These are phyloP conservation scores for Astrocystis sublimbata DNA, from an alignment of 495 filamentous ascomycete genomes.

Conservation along the genomic window DNA sequence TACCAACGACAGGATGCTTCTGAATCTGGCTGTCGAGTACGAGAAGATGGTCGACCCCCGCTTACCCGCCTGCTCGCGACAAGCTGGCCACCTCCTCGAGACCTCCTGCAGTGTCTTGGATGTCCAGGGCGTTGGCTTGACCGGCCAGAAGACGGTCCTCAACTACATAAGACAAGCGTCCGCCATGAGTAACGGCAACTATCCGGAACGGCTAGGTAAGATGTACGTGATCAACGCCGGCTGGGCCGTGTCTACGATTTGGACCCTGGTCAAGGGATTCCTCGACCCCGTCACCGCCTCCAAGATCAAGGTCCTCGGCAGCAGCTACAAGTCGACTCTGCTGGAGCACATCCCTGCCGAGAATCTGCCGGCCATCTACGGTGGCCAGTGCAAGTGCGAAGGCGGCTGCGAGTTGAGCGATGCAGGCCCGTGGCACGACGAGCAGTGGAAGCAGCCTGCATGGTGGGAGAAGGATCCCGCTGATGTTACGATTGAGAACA, in stretches of 20 bases:
- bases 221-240: constrained; percentile 95
- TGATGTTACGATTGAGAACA: constrained; percentile 25
- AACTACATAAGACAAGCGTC: constrained; percentile 68
- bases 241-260: constrained; percentile 86
- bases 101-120: constrained; percentile 98
- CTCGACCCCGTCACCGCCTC: constrained; percentile 93
- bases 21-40: constrained; percentile 95
- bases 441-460: constrained; percentile 66
- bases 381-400: constrained; percentile 77
- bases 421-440: constrained; percentile 87
- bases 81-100: constrained; percentile 84
- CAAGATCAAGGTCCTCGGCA: constrained; percentile 92
- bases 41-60: constrained; percentile 93
- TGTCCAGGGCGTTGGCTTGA: constrained; percentile 86
- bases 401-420: constrained; percentile 89
- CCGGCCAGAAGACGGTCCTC: constrained; percentile 75
- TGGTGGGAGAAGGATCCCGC: constrained; percentile 60
- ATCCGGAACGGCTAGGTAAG: constrained; percentile 85
- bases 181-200: constrained; percentile 88
- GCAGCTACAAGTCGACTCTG: constrained; percentile 78
- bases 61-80: constrained; percentile 92
- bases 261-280: constrained; percentile 83
- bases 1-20: constrained; percentile 86
- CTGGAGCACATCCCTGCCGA: constrained; percentile 82
- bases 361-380: constrained; percentile 86